A percentile compares a stretch with the other conserved stretches of the same genome.
phyloP scores from a whole-genome alignment of 1,139 yeast species.

The Taiozyma sp. region DNA sequence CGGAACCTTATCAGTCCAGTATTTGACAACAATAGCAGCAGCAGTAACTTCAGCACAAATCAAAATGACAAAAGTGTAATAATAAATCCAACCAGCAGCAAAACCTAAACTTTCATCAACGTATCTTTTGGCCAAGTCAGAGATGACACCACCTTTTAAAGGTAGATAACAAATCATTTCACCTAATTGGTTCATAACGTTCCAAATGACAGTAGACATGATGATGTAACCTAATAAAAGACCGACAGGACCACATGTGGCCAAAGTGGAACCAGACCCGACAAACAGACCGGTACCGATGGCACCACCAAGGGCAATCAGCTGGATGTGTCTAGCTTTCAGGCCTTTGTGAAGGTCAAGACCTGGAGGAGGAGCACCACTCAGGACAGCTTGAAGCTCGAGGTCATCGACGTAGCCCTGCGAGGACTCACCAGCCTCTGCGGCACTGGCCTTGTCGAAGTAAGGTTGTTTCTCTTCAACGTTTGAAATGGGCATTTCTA shows the following conservation, averaged over 20 bases:
- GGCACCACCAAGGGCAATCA: constrained; percentile 52
- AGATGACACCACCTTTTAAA: constrained; percentile 41
- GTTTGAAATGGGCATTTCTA: background rate
- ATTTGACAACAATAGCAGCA: constrained; percentile 70
- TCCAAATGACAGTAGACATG: constrained; percentile 48
- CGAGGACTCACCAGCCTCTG: constrained; percentile 7
- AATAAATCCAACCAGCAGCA: constrained; percentile 77
- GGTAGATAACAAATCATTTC: constrained; percentile 63
- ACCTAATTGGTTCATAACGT: constrained; percentile 53
- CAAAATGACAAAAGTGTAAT: constrained; percentile 66
- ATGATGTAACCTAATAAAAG: constrained; percentile 43
- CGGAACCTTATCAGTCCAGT: constrained; percentile 70
- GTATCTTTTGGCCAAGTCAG: constrained; percentile 48
- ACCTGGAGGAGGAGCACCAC: constrained; percentile 1
- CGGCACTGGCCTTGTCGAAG: background rate
- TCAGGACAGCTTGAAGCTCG: constrained; percentile 3
- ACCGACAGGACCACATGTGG: constrained; percentile 48
- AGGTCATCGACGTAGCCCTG: constrained; percentile 30
- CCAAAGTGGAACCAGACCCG: constrained; percentile 44
- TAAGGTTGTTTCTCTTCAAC: constrained; percentile 4
- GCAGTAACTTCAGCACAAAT: constrained; percentile 80
- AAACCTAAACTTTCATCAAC: constrained; percentile 68
- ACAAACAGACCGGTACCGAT: constrained; percentile 52
- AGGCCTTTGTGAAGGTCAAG: constrained; percentile 19
- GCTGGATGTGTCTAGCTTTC: constrained; percentile 51